Base-by-base conservation (phyloP, 2,329 filamentous ascomycete genomes). In the Golovinomyces cichoracearum region DNA sequence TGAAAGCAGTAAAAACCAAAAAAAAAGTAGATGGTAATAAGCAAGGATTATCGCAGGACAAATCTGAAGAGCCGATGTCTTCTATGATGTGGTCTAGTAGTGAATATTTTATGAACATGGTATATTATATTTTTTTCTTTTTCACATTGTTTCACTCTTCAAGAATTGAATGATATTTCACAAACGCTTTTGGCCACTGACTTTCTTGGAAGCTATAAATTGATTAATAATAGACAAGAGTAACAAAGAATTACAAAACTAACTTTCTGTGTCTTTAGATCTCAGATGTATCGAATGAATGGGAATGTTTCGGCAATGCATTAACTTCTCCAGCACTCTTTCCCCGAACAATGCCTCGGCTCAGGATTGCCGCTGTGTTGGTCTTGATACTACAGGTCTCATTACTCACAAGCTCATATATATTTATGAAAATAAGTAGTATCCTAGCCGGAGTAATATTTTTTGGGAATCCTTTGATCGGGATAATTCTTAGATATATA, bases 1-100 rank as follows among this genome's bases (percentile, higher is more conserved):
- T 67, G 12, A 61, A 64, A 31, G 68, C 71, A 9, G 69, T 68
- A 15, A 67, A 73, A 58, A 72, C 74, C 21, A 60, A 61, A 45
- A 64, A 67, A 10, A 66, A 66, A 17, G 68, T 68, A 5, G 56
- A 63, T 48, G 79, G 78, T 1, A 64, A 63, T 0, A 65, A 68
- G 6, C 63, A 71, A 0, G 60, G 62, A 9, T 59, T 66, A 0
- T 63, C 70, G 9, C 71, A 83, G 50, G 80, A 88, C 62, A 83
- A 83, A 62, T 82, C 82, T 4, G 85, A 83, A 60, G 72, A 80
- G 25, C 82, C 82, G 0, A 78, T 88, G 63, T 78, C 82, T 53
- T 74, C 74, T 4, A 76, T 76, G 0, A 80, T 90, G 57, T 86
- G 83, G 80, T 72, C 70, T 10, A 78, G 80, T 60, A 82, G 83